Evolutionary conservation across 257 asterid genomes (phyloP), one percentile per base, ranked within the genome.

Genomic region (Ajuga chamaepitys): DNA sequence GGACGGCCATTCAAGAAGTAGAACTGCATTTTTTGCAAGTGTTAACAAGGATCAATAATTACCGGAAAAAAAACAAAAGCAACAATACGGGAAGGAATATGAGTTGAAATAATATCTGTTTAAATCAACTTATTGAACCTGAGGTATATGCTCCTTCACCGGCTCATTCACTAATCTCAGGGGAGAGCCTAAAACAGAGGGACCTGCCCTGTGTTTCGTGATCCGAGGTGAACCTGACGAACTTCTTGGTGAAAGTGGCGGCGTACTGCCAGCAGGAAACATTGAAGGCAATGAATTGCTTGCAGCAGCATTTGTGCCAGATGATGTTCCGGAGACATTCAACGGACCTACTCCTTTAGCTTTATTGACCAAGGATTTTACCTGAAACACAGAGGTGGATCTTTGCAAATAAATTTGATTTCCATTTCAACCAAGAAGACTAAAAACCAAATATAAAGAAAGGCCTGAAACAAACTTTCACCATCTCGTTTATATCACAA

Each of bases 211-310:
- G 32, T 83, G 99, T 82, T 88, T 94, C 72, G 76, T 77, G 70
- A 80, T 67, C 78, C 99, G 88, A 74, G 99, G 99, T 32, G 99
- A 94, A 48, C 95, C 97, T 52, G 95, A 75, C 52, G 97, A 94
- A 71, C 96, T 90, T 79, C 99, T 86, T 11, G 99, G 99, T 42
- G 99, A 94, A 75, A 94, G 99, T 66, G 99, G 99, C 17, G 99
- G 99, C 7, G 99, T 86, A 77, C 99, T 94, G 51, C 97, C 97
- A 77, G 97, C 95, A 68, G 97, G 89, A 81, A 94, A 94, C 95
- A 90, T 90, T 26, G 99, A 90, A 68, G 99, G 97, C 78, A 94
- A 66, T 41, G 95, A 70, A 82, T 83, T 94, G 75, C 77, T 83
- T 48, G 86, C 67, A 44, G 85, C 81, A 24, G 85, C 78, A 81